Conservation (phyloP, 306 rosid genomes). For the Cucurbita moschata region DNA sequence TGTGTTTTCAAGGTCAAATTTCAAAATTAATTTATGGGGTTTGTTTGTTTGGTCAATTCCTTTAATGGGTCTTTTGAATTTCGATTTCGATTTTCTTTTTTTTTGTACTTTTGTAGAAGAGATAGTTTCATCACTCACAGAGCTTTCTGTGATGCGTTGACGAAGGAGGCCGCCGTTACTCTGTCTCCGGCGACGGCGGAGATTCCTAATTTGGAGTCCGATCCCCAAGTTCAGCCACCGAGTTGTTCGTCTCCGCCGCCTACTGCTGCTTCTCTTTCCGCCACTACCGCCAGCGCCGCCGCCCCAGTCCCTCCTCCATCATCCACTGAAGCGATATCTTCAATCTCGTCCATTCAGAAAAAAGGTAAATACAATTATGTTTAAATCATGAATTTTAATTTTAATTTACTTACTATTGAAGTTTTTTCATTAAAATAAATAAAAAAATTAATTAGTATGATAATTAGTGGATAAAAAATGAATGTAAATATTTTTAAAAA, state of each 20-base stretch:
- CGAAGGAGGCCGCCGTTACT: background rate
- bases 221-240: background rate
- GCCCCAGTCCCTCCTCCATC: background rate
- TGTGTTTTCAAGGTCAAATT: background rate
- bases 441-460: background rate
- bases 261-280: background rate
- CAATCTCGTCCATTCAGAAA: background rate
- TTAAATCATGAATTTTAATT: background rate
- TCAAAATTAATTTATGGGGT: background rate
- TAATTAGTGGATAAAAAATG: too few relatives aligned
- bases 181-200: background rate
- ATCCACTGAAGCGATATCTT: background rate
- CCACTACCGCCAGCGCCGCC: background rate
- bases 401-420: background rate
- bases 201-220: background rate
- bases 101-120: background rate
- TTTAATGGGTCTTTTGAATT: background rate
- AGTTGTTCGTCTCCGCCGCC: background rate
- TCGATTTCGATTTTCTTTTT: background rate
- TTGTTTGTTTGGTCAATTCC: background rate
- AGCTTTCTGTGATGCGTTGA: background rate
- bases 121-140: slow-evolving; percentile 1
- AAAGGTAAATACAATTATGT: background rate
- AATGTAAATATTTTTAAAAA: too few relatives aligned
- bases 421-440: too few relatives aligned